Percentiles rank a stretch among this genome's conserved stretches.
Conservation (phyloP, 257 asterid species). For the Nicotiana otophora region DNA sequence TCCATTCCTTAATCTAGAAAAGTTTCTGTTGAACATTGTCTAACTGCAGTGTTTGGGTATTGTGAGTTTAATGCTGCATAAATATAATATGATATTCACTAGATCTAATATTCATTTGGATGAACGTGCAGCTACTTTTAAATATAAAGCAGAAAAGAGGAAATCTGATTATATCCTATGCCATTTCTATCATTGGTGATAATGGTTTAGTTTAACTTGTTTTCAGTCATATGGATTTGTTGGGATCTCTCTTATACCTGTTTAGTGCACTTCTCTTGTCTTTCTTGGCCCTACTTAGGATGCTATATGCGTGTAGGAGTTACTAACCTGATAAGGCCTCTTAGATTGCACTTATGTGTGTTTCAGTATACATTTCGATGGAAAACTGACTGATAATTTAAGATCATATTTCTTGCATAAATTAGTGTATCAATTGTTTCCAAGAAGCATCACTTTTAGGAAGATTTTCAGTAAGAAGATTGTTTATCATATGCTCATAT, state of each 20-base stretch:
- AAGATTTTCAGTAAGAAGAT: background rate
- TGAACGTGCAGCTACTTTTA: background rate
- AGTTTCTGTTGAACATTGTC: background rate
- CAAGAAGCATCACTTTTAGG: background rate
- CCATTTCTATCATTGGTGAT: background rate
- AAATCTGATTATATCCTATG: background rate
- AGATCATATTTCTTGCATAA: background rate
- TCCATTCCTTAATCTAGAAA: background rate
- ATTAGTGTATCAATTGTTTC: background rate
- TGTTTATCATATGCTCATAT: background rate
- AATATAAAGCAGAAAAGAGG: background rate
- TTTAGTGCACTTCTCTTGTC: background rate
- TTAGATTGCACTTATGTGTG: background rate
- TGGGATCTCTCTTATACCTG: background rate
- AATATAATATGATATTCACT: background rate
- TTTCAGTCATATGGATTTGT: background rate
- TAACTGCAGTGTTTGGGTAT: background rate
- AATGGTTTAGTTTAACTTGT: background rate
- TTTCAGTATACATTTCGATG: background rate
- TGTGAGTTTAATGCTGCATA: background rate
- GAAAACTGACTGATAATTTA: background rate
- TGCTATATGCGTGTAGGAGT: background rate
- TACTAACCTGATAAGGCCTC: background rate
- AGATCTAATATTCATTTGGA: background rate
- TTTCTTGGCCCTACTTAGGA: background rate